phyloP scores from a whole-genome alignment of 225 moss, liverwort and hornwort genomes.

The Anthoceros angustus region DNA sequence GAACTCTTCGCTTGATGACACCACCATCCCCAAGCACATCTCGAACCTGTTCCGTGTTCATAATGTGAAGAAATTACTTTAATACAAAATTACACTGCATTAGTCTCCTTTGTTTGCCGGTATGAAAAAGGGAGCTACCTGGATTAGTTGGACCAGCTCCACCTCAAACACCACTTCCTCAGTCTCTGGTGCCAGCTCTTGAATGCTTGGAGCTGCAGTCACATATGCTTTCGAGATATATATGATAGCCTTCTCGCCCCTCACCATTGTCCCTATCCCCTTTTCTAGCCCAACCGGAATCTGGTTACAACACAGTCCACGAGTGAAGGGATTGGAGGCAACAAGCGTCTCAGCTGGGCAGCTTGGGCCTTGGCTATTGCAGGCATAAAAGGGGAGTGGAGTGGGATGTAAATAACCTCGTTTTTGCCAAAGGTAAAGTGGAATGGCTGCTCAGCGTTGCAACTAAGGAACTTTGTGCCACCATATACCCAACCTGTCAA shows the following conservation, averaged over 20 bases:
- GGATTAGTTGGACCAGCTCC: slow-evolving; percentile 68
- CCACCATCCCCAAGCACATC: slow-evolving; percentile 89
- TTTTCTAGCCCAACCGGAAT: slow-evolving; percentile 80
- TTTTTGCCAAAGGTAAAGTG: slow-evolving; percentile 64
- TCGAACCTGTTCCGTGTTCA: slow-evolving; percentile 43
- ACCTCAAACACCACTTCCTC: slow-evolving; percentile 87
- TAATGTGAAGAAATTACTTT: neutral
- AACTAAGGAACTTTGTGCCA: slow-evolving; percentile 45
- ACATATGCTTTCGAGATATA: slow-evolving; percentile 52
- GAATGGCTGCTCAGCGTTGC: slow-evolving; percentile 56
- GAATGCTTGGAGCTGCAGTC: slow-evolving; percentile 28
- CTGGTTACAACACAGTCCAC: slow-evolving; percentile 15
- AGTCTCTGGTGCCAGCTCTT: slow-evolving; percentile 42
- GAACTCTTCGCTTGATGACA: slow-evolving; percentile 68
- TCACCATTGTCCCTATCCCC: slow-evolving; percentile 82
- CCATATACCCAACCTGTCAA: slow-evolving; percentile 44
- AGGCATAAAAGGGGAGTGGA: neutral
- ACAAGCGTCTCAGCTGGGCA: neutral
- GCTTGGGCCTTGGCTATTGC: neutral
- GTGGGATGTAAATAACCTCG: slow-evolving; percentile 31
- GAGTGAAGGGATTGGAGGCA: neutral
- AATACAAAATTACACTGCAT: neutral
- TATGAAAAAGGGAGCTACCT: slow-evolving; percentile 24
- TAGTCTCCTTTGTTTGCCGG: neutral
- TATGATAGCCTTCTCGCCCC: slow-evolving; percentile 56